Percentiles rank a stretch among this genome's conserved stretches.
phyloP scores from a whole-genome alignment of 768 basidiomycete genomes.

The Mycena chlorophos region DNA sequence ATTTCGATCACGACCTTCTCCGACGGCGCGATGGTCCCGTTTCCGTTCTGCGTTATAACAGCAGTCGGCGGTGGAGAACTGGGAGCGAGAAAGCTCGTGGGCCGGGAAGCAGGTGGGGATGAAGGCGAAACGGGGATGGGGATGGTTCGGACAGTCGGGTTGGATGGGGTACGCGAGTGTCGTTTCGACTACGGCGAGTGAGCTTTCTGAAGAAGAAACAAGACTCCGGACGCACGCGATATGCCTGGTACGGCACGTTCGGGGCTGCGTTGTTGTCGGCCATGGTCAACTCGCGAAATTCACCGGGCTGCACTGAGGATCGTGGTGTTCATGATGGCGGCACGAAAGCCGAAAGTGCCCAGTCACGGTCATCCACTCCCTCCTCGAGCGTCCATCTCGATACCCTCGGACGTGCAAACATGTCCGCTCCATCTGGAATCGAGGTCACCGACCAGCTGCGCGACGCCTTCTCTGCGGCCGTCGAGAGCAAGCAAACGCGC shows the following conservation, averaged over 20 bases:
- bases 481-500: constrained; percentile 50
- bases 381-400: not conserved
- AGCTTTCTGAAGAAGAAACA: constrained; percentile 15
- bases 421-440: constrained; percentile 67
- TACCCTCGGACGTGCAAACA: not conserved
- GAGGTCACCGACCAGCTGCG: constrained; percentile 58
- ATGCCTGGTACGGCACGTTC: constrained; percentile 51
- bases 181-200: constrained; percentile 43
- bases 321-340: constrained; percentile 5
- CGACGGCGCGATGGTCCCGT: constrained; percentile 7
- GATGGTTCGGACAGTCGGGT: not conserved
- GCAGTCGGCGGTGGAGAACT: constrained; percentile 23
- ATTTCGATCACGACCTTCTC: constrained; percentile 13
- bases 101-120: constrained; percentile 32
- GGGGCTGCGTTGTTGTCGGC: constrained; percentile 13
- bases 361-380: not conserved
- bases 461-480: constrained; percentile 56
- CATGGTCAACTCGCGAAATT: constrained; percentile 27
- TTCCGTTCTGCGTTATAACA: constrained; percentile 20
- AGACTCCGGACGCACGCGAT: constrained; percentile 51
- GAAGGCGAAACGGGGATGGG: not conserved
- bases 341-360: not conserved
- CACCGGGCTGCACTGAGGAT: constrained; percentile 24
- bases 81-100: constrained; percentile 25
- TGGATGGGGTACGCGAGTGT: constrained; percentile 37